Percentiles rank a stretch among this genome's conserved stretches.
phyloP scores from a whole-genome alignment of 768 basidiomycete species.

The Lepiota venenata region DNA sequence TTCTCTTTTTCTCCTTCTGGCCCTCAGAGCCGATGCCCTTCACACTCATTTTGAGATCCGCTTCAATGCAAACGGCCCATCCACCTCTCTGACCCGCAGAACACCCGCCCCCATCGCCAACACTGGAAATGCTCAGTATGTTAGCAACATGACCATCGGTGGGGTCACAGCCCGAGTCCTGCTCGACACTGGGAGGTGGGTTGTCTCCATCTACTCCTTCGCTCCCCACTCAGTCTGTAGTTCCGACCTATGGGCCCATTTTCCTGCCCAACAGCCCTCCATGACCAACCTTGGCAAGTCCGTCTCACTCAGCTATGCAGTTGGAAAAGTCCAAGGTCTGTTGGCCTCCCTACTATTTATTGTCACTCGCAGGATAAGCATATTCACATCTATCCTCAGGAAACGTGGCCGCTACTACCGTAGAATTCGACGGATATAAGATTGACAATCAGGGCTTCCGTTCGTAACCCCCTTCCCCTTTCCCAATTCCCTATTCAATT shows the following conservation, averaged over 20 bases:
- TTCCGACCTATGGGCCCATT: constrained; percentile 74
- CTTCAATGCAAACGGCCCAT: constrained; percentile 19
- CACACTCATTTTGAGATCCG: constrained; percentile 37
- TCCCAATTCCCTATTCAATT: neutral
- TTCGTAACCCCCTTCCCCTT: constrained; percentile 29
- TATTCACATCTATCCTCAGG: constrained; percentile 32
- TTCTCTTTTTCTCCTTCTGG: constrained; percentile 36
- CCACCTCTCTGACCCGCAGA: constrained; percentile 26
- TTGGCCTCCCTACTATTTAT: neutral
- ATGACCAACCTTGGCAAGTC: constrained; percentile 54
- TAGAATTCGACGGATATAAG: constrained; percentile 54
- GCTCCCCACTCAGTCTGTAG: constrained; percentile 28
- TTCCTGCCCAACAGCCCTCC: constrained; percentile 39
- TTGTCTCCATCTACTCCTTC: neutral
- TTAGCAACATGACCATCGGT: constrained; percentile 66
- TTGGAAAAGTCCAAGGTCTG: constrained; percentile 63
- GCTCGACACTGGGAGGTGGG: constrained; percentile 76
- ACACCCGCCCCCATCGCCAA: constrained; percentile 49
- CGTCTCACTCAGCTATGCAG: constrained; percentile 61
- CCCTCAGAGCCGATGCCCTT: constrained; percentile 35
- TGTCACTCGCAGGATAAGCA: neutral
- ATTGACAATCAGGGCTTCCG: constrained; percentile 66
- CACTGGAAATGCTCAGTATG: constrained; percentile 71
- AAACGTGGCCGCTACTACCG: constrained; percentile 47
- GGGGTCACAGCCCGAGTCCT: constrained; percentile 56